A percentile compares a stretch with the other conserved stretches of the same genome.
Conservation (phyloP, 768 basidiomycete genomes). For the Antrodiella citrinella region DNA sequence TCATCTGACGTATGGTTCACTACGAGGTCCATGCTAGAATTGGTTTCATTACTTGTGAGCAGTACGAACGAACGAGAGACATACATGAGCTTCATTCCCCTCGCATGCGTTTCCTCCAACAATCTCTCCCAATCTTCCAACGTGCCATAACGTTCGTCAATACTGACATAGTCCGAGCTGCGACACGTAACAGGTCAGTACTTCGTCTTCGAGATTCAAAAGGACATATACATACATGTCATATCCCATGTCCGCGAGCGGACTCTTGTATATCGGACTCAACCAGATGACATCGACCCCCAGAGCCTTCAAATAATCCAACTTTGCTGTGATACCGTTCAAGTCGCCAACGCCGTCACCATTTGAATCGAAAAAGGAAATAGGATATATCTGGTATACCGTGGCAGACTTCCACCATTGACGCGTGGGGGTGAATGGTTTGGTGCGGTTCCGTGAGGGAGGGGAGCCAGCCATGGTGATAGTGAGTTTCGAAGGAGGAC, state of each 20-base stretch:
- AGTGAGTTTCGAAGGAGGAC: too few species aligned
- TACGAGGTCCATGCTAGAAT: slow-evolving; percentile 63
- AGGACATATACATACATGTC: slow-evolving; percentile 51
- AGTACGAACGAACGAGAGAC: slow-evolving; percentile 15
- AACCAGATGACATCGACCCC: slow-evolving; percentile 68
- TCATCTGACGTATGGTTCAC: slow-evolving; percentile 68
- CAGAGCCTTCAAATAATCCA: slow-evolving; percentile 62
- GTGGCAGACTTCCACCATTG: slow-evolving; percentile 53
- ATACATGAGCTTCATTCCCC: slow-evolving; percentile 66
- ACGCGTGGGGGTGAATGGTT: slow-evolving; percentile 9
- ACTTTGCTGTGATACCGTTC: slow-evolving; percentile 51
- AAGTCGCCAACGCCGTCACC: slow-evolving; percentile 67
- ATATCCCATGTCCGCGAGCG: slow-evolving; percentile 67
- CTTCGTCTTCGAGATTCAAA: too few species aligned
- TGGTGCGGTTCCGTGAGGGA: neutral
- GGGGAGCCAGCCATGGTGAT: neutral
- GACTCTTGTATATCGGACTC: slow-evolving; percentile 61
- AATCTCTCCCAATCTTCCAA: slow-evolving; percentile 52
- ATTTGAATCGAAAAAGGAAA: slow-evolving; percentile 66
- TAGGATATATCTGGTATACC: slow-evolving; percentile 65
- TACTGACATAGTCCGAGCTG: slow-evolving; percentile 58
- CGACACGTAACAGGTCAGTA: too few species aligned
- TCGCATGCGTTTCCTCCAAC: slow-evolving; percentile 43
- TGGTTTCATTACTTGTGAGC: neutral
- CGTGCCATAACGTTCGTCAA: slow-evolving; percentile 60